Conservation (phyloP, 192 early-diverging fungal species). For the Coemansia sp. region DNA sequence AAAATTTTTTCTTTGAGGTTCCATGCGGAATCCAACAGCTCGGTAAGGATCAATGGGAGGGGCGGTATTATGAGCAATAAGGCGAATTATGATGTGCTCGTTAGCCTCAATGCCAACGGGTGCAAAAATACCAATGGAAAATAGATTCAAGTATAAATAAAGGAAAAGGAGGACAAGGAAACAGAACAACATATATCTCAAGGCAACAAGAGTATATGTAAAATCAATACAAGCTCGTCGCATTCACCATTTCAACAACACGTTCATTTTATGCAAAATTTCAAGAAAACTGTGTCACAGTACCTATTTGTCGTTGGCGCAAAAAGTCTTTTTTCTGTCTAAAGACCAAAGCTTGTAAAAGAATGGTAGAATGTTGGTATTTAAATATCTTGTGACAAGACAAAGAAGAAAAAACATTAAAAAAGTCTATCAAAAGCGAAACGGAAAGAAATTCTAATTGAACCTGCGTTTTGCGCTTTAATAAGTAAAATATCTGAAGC, state of each 20-base stretch:
- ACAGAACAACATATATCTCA: background rate
- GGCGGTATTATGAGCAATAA: too few relatives aligned
- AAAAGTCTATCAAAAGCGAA: background rate
- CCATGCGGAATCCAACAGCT: background rate
- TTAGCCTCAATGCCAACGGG: too few relatives aligned
- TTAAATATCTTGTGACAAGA: background rate
- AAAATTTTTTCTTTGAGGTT: background rate
- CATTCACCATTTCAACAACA: background rate
- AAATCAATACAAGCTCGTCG: background rate
- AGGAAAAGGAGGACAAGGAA: background rate
- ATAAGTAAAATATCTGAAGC: too few relatives aligned
- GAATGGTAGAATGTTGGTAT: background rate
- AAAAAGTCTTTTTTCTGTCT: background rate
- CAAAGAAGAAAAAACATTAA: background rate
- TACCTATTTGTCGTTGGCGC: background rate
- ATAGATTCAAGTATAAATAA: background rate
- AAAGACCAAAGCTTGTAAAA: background rate
- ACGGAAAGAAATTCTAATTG: background rate
- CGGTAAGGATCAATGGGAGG: conserved; percentile 6
- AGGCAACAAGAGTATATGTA: background rate
- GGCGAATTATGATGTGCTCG: too few relatives aligned
- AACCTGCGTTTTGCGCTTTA: too few relatives aligned
- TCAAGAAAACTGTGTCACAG: background rate
- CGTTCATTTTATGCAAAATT: background rate
- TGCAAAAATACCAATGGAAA: too few relatives aligned